A percentile compares a stretch with the other conserved stretches of the same genome.
phyloP scores from a whole-genome alignment of 1,284 basidiomycete genomes.

The Cutaneotrichosporon mucoides region DNA sequence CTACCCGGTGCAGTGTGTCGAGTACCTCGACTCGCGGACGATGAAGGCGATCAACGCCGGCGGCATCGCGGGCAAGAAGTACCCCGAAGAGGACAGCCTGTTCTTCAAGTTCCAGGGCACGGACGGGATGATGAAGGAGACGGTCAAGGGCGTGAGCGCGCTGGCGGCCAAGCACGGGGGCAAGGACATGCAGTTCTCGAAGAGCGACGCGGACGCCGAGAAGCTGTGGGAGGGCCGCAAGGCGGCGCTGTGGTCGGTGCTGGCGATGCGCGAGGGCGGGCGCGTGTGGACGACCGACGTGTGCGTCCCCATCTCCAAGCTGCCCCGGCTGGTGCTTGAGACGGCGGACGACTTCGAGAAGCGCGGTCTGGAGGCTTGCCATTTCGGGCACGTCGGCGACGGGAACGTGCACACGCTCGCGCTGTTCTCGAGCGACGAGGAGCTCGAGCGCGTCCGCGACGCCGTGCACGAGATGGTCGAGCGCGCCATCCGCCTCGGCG shows the following conservation, averaged over 20 bases:
- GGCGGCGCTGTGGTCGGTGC: constrained; percentile 68
- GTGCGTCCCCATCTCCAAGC: constrained; percentile 74
- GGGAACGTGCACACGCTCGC: constrained; percentile 55
- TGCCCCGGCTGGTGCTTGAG: constrained; percentile 69
- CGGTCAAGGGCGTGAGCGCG: constrained; percentile 58
- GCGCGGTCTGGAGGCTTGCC: constrained; percentile 57
- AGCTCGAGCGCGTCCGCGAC: constrained; percentile 46
- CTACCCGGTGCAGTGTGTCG: constrained; percentile 60
- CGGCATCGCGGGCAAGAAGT: constrained; percentile 57
- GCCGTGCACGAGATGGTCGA: constrained; percentile 53
- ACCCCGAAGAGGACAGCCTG: constrained; percentile 66
- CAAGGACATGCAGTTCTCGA: constrained; percentile 65
- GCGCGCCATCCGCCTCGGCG: constrained; percentile 51
- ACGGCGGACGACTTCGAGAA: constrained; percentile 67
- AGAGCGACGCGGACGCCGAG: constrained; percentile 62
- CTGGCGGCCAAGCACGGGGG: constrained; percentile 66
- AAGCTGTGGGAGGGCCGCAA: constrained; percentile 83
- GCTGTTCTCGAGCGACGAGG: constrained; percentile 37
- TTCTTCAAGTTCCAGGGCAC: constrained; percentile 85
- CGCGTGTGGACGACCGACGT: constrained; percentile 79
- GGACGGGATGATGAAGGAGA: constrained; percentile 28
- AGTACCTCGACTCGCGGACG: constrained; percentile 67
- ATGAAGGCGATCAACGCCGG: constrained; percentile 66
- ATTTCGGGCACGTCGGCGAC: constrained; percentile 70
- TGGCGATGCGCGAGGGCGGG: constrained; percentile 62